These are phyloP conservation scores for Clonostachys rosea DNA, from an alignment of 2,329 filamentous ascomycete species.

Conservation along the genomic window DNA sequence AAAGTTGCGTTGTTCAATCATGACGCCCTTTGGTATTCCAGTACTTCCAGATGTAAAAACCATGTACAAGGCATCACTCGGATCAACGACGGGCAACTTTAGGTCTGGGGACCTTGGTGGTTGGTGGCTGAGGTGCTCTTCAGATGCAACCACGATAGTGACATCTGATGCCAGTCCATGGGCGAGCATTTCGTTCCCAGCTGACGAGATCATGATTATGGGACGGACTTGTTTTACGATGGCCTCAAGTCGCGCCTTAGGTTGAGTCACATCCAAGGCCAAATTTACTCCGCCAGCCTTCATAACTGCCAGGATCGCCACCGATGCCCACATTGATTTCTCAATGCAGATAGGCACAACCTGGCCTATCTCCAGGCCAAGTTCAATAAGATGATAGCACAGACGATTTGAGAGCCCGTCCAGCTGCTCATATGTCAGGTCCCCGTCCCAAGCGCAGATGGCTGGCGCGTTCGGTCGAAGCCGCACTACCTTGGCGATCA, in stretches of 20 bases:
- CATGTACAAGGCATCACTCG: too few relatives aligned
- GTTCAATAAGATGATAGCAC: not conserved
- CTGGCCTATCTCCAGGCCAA: not conserved
- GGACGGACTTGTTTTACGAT: slow-evolving; percentile 10
- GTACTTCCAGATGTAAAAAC: too few relatives aligned
- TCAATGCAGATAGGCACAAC: slow-evolving; percentile 10
- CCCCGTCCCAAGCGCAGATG: slow-evolving; percentile 36
- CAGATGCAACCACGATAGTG: too few relatives aligned
- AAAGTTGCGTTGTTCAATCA: slow-evolving; percentile 2
- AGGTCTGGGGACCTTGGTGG: too few relatives aligned
- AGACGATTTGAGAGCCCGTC: not conserved
- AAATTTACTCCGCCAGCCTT: slow-evolving; percentile 14
- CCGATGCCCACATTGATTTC: slow-evolving; percentile 8
- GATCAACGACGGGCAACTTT: too few relatives aligned
- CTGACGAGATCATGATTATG: slow-evolving; percentile 24
- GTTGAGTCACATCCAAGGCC: slow-evolving; percentile 7
- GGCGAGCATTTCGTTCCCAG: too few relatives aligned
- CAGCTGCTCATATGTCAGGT: not conserved
- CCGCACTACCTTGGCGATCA: not conserved
- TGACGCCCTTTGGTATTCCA: not conserved
- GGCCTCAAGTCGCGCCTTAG: not conserved
- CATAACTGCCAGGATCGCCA: slow-evolving; percentile 9
- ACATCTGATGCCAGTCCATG: too few relatives aligned
- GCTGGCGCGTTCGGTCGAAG: slow-evolving; percentile 20
- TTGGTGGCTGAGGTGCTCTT: too few relatives aligned